Percentiles rank a stretch among this genome's conserved stretches.
phyloP scores from a whole-genome alignment of 139 green algal genomes.

The Spirogloea muscicola region DNA sequence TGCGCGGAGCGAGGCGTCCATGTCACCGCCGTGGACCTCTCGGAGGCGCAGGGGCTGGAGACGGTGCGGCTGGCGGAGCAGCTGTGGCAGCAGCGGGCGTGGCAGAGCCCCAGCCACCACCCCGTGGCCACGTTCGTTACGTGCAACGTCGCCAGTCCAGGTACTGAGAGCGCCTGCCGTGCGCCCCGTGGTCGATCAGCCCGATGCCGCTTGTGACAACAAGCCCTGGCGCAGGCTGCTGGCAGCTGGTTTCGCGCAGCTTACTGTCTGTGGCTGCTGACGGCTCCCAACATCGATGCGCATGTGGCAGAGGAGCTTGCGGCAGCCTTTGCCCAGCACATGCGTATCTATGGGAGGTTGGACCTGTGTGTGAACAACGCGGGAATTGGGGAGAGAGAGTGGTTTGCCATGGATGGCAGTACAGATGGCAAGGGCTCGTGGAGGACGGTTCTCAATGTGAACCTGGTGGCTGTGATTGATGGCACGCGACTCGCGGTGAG shows the following conservation, averaged over 20 bases:
- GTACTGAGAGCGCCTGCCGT: slow-evolving; percentile 1
- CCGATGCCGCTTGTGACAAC: not conserved
- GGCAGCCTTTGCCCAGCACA: slow-evolving; percentile 28
- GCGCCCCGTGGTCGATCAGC: not conserved
- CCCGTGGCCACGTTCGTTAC: slow-evolving; percentile 32
- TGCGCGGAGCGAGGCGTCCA: slow-evolving; percentile 17
- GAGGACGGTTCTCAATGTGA: slow-evolving; percentile 28
- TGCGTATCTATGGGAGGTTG: slow-evolving; percentile 17
- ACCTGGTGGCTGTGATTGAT: slow-evolving; percentile 46
- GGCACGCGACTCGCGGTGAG: slow-evolving; percentile 42
- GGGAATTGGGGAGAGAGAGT: slow-evolving; percentile 38
- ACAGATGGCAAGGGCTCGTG: not conserved
- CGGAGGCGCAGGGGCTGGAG: slow-evolving; percentile 9
- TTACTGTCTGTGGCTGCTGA: not conserved
- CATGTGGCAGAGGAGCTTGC: slow-evolving; percentile 30
- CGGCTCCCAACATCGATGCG: not conserved
- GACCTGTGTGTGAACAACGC: slow-evolving; percentile 52
- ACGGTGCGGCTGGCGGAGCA: slow-evolving; percentile 23
- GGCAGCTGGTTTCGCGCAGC: not conserved
- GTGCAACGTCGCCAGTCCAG: slow-evolving; percentile 40
- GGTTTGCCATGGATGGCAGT: slow-evolving; percentile 6
- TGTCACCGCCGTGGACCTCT: slow-evolving; percentile 45
- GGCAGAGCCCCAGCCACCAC: not conserved
- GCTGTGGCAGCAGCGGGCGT: no score
- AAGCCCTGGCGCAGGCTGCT: not conserved